Conservation (phyloP, 2,329 filamentous ascomycete species). For the Fusarium brachygibbosum region DNA sequence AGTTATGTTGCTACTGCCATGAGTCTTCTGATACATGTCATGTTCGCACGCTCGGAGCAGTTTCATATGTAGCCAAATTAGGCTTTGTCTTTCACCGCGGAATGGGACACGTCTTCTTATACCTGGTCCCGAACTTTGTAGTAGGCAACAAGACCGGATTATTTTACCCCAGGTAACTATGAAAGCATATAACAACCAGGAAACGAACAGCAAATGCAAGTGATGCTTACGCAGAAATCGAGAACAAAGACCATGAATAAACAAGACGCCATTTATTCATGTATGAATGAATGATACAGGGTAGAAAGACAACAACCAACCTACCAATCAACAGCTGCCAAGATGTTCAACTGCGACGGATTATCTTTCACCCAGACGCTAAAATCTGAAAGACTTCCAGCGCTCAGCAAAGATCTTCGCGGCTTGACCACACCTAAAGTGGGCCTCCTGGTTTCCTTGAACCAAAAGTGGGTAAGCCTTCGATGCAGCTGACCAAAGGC, state of each 20-base stretch:
- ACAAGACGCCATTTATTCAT: not conserved
- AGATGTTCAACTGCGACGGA: not conserved
- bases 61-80: slow-evolving; percentile 1
- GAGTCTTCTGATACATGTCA: not conserved
- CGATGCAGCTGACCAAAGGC: slow-evolving; percentile 38
- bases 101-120: not conserved
- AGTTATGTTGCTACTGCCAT: not conserved
- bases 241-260: not conserved
- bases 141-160: not conserved
- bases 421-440: slow-evolving; percentile 34
- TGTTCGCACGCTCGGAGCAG: not conserved
- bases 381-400: not conserved
- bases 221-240: not conserved
- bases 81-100: not conserved
- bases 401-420: slow-evolving; percentile 33
- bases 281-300: not conserved
- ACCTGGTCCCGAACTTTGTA: too few relatives aligned
- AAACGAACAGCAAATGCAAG: not conserved
- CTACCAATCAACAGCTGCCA: not conserved
- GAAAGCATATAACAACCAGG: not conserved
- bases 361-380: slow-evolving; percentile 18
- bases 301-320: not conserved
- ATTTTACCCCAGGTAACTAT: too few relatives aligned
- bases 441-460: slow-evolving; percentile 29
- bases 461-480: slow-evolving; percentile 38